Percentiles rank a stretch among this genome's conserved stretches.
Conservation (phyloP, 108 stramenopile genomes). For the Mediolabrus comicus region DNA sequence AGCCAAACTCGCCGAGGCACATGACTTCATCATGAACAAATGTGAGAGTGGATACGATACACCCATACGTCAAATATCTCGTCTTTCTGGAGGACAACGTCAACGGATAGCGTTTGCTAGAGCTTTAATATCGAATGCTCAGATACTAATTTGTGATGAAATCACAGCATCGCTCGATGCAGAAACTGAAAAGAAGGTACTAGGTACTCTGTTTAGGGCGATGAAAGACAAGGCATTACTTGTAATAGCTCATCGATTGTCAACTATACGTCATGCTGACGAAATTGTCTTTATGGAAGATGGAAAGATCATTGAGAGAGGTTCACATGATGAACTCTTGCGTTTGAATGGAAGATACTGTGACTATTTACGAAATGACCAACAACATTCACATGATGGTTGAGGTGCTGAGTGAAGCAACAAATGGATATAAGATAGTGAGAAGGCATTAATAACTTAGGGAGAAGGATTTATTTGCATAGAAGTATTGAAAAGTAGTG, state of each 20-base stretch:
- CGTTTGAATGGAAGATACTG: slow-evolving; percentile 37
- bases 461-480: too few relatives aligned
- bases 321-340: slow-evolving; percentile 83
- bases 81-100: slow-evolving; percentile 77
- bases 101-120: slow-evolving; percentile 91
- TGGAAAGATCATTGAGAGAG: slow-evolving; percentile 85
- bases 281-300: slow-evolving; percentile 83
- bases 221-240: slow-evolving; percentile 38
- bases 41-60: slow-evolving; percentile 76
- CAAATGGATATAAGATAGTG: too few relatives aligned
- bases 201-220: slow-evolving; percentile 4
- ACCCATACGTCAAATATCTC: slow-evolving; percentile 53
- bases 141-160: slow-evolving; percentile 18
- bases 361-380: not conserved
- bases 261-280: slow-evolving; percentile 86
- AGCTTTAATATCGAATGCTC: slow-evolving; percentile 51
- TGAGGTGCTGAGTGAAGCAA: too few relatives aligned
- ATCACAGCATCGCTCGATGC: slow-evolving; percentile 21
- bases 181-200: slow-evolving; percentile 10
- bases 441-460: too few relatives aligned
- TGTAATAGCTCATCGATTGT: slow-evolving; percentile 91
- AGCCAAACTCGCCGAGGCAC: slow-evolving; percentile 73
- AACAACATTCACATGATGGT: too few relatives aligned
- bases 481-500: too few relatives aligned
- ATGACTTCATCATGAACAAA: slow-evolving; percentile 63